Conservation (phyloP, 768 basidiomycete species). For the Suillus americanus region DNA sequence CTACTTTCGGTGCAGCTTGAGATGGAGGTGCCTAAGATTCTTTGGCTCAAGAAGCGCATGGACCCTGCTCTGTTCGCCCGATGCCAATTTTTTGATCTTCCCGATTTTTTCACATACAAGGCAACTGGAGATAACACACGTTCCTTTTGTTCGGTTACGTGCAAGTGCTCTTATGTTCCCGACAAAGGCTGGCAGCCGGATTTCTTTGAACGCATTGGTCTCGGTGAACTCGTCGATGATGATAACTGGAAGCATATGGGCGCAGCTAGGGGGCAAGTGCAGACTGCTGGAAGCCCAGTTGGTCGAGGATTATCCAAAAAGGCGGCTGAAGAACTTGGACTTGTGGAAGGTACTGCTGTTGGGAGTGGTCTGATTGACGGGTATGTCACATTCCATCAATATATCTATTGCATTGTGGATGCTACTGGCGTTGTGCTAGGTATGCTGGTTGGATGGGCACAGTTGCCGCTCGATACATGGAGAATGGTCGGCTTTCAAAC, state of each 20-base stretch:
- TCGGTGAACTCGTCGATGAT: conserved; percentile 64
- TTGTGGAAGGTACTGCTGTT: conserved; percentile 84
- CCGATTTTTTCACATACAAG: conserved; percentile 94
- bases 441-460: conserved; percentile 99
- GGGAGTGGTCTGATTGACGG: conserved; percentile 97
- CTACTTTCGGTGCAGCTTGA: conserved; percentile 60
- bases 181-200: conserved; percentile 84
- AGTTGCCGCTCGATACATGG: conserved; percentile 72
- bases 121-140: conserved; percentile 73
- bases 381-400: conserved; percentile 38
- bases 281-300: conserved; percentile 84
- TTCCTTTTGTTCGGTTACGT: conserved; percentile 91
- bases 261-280: conserved; percentile 56
- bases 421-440: conserved; percentile 33
- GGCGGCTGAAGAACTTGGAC: conserved; percentile 84
- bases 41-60: conserved; percentile 96
- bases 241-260: conserved; percentile 74
- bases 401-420: neutral
- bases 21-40: conserved; percentile 97
- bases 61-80: conserved; percentile 59
- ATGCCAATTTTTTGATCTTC: conserved; percentile 88
- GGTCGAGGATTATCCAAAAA: conserved; percentile 75
- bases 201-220: conserved; percentile 86
- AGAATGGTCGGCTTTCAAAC: conserved; percentile 50
- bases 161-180: conserved; percentile 94